Evolutionary conservation across 352 stramenopile genomes (phyloP).

Genomic region (Plasmopara muralis): DNA sequence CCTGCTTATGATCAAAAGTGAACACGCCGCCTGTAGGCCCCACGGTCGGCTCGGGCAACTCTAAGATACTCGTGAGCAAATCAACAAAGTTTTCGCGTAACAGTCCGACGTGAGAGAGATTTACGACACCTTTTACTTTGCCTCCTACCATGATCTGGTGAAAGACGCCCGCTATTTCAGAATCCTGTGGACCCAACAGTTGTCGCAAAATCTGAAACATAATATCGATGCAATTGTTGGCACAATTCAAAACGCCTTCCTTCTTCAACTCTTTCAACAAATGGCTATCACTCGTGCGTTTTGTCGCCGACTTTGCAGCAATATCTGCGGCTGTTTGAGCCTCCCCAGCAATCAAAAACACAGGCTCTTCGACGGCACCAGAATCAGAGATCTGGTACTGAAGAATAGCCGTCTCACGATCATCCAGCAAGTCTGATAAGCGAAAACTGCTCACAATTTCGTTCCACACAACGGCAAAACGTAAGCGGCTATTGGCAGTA

Average conservation of each 20-base stretch:
- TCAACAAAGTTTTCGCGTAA: conserved; percentile 81
- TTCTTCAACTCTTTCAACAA: conserved; percentile 73
- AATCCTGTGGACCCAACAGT: conserved; percentile 64
- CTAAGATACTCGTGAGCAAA: conserved; percentile 74
- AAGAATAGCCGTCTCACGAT: conserved; percentile 81
- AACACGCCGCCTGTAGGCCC: conserved; percentile 40
- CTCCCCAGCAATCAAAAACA: conserved; percentile 83
- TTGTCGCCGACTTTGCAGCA: conserved; percentile 44
- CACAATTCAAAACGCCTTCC: conserved; percentile 59
- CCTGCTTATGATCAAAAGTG: conserved; percentile 67
- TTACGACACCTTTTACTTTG: conserved; percentile 45
- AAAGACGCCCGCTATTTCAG: conserved; percentile 56
- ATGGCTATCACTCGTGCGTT: conserved; percentile 47
- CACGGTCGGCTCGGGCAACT: conserved; percentile 72
- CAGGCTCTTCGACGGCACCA: conserved; percentile 72
- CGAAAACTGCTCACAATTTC: conserved; percentile 87
- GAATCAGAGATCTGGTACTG: conserved; percentile 86
- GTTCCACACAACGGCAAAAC: conserved; percentile 86
- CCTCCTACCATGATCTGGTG: conserved; percentile 56
- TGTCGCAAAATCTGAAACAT: conserved; percentile 75
- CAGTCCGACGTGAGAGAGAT: conserved; percentile 66
- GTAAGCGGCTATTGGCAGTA: conserved; percentile 72
- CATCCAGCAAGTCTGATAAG: conserved; percentile 79
- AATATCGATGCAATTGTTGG: conserved; percentile 76
- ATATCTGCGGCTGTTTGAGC: conserved; percentile 68